Evolutionary conservation across 2,329 filamentous ascomycete species (phyloP).

Genomic region (Fusarium torulosum): DNA sequence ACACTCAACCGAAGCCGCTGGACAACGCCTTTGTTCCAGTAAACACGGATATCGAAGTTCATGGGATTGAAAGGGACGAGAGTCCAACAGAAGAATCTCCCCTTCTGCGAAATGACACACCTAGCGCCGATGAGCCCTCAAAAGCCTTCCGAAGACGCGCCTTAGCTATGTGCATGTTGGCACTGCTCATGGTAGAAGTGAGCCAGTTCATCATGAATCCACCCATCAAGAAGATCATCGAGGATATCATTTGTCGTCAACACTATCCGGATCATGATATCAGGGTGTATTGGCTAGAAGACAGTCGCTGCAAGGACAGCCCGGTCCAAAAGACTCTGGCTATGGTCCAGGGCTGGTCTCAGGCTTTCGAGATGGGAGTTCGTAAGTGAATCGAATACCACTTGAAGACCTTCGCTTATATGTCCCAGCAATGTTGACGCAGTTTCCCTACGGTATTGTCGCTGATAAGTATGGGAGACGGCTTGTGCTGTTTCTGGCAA

Average conservation of each 20-base stretch:
- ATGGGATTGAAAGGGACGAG: constrained; percentile 6
- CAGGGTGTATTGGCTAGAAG: constrained; percentile 47
- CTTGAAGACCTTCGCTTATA: constrained; percentile 1
- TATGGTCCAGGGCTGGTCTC: constrained; percentile 62
- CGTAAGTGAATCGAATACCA: constrained; percentile 48
- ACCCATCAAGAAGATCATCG: constrained; percentile 63
- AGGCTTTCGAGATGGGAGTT: constrained; percentile 61
- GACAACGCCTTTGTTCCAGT: neutral
- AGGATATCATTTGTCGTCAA: constrained; percentile 65
- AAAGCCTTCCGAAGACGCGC: constrained; percentile 49
- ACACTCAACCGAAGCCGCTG: neutral
- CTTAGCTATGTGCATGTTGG: constrained; percentile 52
- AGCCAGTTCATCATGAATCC: constrained; percentile 55
- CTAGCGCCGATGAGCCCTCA: constrained; percentile 39
- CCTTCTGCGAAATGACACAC: constrained; percentile 40
- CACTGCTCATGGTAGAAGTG: constrained; percentile 60
- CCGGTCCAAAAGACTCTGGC: constrained; percentile 65
- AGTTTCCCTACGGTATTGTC: constrained; percentile 62
- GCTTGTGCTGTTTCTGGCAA: constrained; percentile 55
- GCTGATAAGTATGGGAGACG: constrained; percentile 62
- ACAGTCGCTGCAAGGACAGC: constrained; percentile 62
- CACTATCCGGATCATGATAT: constrained; percentile 59
- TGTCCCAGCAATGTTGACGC: constrained; percentile 54
- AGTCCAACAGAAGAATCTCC: constrained; percentile 36
- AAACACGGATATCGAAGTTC: constrained; percentile 30